These are phyloP conservation scores for Syzygium aqueum DNA, from an alignment of 345 rosid species.

Conservation along the genomic window DNA sequence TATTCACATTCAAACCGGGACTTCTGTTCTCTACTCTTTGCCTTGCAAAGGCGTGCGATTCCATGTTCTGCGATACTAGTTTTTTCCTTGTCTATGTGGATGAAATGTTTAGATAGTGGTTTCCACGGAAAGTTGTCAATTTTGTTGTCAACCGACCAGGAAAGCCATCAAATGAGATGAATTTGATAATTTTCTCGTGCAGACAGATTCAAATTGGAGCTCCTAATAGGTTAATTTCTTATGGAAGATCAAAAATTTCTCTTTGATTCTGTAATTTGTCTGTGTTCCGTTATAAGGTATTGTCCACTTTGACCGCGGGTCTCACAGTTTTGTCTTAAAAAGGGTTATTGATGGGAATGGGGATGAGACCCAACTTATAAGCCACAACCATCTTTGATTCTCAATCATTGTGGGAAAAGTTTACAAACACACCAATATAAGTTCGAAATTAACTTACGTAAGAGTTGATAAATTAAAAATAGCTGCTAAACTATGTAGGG, in stretches of 20 bases:
- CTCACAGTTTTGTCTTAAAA: not conserved
- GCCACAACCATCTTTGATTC: not conserved
- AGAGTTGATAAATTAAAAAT: not conserved
- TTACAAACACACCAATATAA: not conserved
- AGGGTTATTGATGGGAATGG: not conserved
- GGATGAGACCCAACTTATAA: not conserved
- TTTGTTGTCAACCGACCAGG: not conserved
- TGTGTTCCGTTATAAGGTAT: not conserved
- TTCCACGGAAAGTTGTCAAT: not conserved
- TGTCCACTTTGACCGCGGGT: not conserved
- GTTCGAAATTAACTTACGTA: not conserved
- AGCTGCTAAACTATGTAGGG: not conserved
- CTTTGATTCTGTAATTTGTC: not conserved
- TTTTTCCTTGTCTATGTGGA: not conserved
- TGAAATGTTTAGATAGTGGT: not conserved
- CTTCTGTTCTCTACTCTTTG: not conserved
- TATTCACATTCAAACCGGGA: not conserved
- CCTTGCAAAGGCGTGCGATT: not conserved
- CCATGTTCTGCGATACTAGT: not conserved
- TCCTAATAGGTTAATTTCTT: not conserved
- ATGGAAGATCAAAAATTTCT: not conserved
- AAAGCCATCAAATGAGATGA: not conserved
- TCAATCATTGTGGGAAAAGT: not conserved
- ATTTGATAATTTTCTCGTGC: not conserved
- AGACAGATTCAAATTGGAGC: too few relatives aligned